Percentiles rank a stretch among this genome's conserved stretches.
Evolutionary conservation across 2,329 filamentous ascomycete species (phyloP).

Genomic region (Alternaria gaisen): DNA sequence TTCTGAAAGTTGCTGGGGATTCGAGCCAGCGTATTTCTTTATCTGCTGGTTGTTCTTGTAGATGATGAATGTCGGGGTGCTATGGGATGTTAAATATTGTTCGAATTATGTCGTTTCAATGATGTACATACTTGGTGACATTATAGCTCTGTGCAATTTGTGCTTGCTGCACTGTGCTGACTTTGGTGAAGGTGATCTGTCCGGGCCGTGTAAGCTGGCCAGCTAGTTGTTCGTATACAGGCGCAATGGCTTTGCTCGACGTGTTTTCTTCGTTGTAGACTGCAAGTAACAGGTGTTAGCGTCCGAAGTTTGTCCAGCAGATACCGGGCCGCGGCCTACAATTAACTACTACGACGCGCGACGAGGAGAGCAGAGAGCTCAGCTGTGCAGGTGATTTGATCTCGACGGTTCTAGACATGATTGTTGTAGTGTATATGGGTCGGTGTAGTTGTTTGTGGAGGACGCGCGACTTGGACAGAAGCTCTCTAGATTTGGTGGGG

Average conservation of each 20-base stretch:
- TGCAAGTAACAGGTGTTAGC: slow-evolving; percentile 52
- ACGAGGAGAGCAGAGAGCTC: slow-evolving; percentile 71
- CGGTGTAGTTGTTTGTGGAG: slow-evolving; percentile 24
- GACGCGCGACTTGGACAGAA: slow-evolving; percentile 23
- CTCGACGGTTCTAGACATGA: slow-evolving; percentile 56
- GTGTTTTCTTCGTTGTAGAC: slow-evolving; percentile 90
- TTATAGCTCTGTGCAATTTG: slow-evolving; percentile 77
- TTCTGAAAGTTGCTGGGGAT: slow-evolving; percentile 73
- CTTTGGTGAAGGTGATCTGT: slow-evolving; percentile 82
- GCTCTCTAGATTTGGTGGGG: slow-evolving; percentile 27
- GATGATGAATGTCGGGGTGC: slow-evolving; percentile 91
- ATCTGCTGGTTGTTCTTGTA: slow-evolving; percentile 72
- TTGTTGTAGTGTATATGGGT: slow-evolving; percentile 27
- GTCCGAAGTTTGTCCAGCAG: slow-evolving; percentile 28
- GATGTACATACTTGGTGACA: slow-evolving; percentile 67
- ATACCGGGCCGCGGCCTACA: slow-evolving; percentile 68
- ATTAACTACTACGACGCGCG: slow-evolving; percentile 83
- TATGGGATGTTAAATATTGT: slow-evolving; percentile 32
- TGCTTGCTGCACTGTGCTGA: slow-evolving; percentile 81
- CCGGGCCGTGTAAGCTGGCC: slow-evolving; percentile 73
- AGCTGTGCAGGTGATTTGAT: slow-evolving; percentile 55
- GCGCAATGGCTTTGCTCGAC: slow-evolving; percentile 84
- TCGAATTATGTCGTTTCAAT: slow-evolving; percentile 14
- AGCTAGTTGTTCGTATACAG: slow-evolving; percentile 81
- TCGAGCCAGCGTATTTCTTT: slow-evolving; percentile 76